A percentile compares a stretch with the other conserved stretches of the same genome.
Conservation (phyloP, 2,329 filamentous ascomycete species). For the Phymatotrichopsis omnivora region DNA sequence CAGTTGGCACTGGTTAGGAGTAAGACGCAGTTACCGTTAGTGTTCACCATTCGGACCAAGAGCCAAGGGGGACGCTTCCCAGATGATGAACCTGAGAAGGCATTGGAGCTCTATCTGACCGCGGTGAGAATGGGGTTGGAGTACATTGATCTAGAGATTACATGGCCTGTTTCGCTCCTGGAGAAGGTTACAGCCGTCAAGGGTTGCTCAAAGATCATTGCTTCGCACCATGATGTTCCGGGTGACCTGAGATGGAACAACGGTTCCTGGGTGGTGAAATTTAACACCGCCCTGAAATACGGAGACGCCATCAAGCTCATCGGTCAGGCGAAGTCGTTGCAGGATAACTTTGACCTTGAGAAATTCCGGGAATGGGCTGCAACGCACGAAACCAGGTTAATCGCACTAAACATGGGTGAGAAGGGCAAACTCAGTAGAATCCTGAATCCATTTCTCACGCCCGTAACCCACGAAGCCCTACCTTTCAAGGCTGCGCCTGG, state of each 20-base stretch:
- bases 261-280: constrained; percentile 82
- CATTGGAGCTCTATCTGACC: constrained; percentile 62
- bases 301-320: constrained; percentile 94
- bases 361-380: constrained; percentile 68
- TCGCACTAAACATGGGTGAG: constrained; percentile 91
- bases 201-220: constrained; percentile 72
- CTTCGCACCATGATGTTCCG: constrained; percentile 84
- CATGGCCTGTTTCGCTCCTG: constrained; percentile 67
- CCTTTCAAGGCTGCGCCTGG: constrained; percentile 90
- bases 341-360: constrained; percentile 78
- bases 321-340: constrained; percentile 61
- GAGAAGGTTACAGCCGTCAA: constrained; percentile 54
- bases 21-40: constrained; percentile 63
- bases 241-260: constrained; percentile 77
- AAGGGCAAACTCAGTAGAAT: constrained; percentile 82
- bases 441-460: constrained; percentile 85
- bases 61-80: constrained; percentile 84
- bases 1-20: constrained; percentile 73
- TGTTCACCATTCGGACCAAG: constrained; percentile 82
- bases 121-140: constrained; percentile 79
- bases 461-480: constrained; percentile 80
- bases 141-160: constrained; percentile 88
- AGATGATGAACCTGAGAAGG: constrained; percentile 60
- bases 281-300: constrained; percentile 80
- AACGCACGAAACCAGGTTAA: constrained; percentile 70